Evolutionary conservation across 768 basidiomycete genomes (phyloP).

Genomic region (Steccherinum ochraceum): DNA sequence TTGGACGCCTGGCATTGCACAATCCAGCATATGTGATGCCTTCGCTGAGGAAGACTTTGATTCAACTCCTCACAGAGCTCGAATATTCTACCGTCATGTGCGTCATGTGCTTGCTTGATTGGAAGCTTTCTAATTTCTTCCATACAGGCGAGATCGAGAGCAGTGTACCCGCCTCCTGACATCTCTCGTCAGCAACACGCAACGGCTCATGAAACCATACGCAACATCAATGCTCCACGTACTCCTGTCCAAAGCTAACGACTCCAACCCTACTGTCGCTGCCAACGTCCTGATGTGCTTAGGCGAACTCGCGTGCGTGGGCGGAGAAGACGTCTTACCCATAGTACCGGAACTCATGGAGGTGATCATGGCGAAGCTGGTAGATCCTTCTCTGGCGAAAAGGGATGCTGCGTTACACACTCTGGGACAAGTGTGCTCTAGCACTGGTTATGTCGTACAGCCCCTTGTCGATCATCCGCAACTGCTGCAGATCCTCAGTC

Average conservation of each 20-base stretch:
- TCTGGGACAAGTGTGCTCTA: constrained; percentile 91
- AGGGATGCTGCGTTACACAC: constrained; percentile 93
- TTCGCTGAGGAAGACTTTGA: constrained; percentile 88
- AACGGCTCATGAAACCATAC: constrained; percentile 93
- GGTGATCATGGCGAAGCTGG: constrained; percentile 80
- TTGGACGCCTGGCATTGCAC: constrained; percentile 88
- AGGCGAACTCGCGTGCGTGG: constrained; percentile 88
- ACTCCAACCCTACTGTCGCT: constrained; percentile 80
- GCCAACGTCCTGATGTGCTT: constrained; percentile 92
- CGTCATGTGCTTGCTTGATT: constrained; percentile 31
- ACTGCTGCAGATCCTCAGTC: constrained; percentile 76
- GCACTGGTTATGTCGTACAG: constrained; percentile 90
- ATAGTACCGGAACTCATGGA: constrained; percentile 86
- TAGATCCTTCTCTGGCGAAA: constrained; percentile 85
- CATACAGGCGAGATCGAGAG: constrained; percentile 71
- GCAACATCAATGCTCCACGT: constrained; percentile 92
- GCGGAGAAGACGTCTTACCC: constrained; percentile 83
- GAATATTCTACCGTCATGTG: constrained; percentile 89
- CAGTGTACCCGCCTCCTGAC: constrained; percentile 90
- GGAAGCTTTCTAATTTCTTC: neutral
- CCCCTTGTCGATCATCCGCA: constrained; percentile 91
- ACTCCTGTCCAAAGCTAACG: constrained; percentile 83
- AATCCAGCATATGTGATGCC: constrained; percentile 99
- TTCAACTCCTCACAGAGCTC: constrained; percentile 92
- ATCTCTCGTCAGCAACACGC: constrained; percentile 83